These are phyloP conservation scores for Nannizzia gypsea DNA, from an alignment of 2,329 filamentous ascomycete genomes.

Conservation along the genomic window DNA sequence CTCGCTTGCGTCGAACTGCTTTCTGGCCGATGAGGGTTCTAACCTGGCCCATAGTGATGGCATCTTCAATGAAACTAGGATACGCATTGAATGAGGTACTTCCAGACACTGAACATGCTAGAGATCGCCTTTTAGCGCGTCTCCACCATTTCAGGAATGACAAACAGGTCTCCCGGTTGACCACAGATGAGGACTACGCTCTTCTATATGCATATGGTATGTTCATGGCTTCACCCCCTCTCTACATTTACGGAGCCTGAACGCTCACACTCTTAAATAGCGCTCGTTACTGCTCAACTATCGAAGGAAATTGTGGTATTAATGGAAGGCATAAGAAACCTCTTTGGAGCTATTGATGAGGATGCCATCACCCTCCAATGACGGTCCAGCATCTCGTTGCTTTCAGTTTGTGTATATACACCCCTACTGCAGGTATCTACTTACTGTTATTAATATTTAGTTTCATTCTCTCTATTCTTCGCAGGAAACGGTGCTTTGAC, in stretches of 20 bases:
- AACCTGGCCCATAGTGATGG: conserved; percentile 53
- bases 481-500: no score
- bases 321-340: conserved; percentile 43
- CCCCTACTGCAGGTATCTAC: no score
- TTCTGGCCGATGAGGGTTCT: background rate
- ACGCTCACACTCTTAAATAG: conserved; percentile 25
- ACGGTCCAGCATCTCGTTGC: conserved; percentile 17
- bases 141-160: conserved; percentile 77
- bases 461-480: no score
- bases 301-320: conserved; percentile 45
- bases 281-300: conserved; percentile 50
- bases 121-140: conserved; percentile 74
- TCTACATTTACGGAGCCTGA: background rate
- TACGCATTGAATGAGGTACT: conserved; percentile 85
- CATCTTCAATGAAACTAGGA: conserved; percentile 85
- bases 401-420: no score
- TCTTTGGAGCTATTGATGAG: conserved; percentile 52
- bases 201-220: conserved; percentile 79
- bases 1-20: background rate
- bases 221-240: conserved; percentile 18
- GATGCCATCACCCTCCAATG: conserved; percentile 46
- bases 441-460: no score
- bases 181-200: conserved; percentile 60
- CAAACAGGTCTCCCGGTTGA: conserved; percentile 39
- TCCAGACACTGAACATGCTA: conserved; percentile 65